Evolutionary conservation across 108 stramenopile species (phyloP).

Genomic region (Cyclotella cryptica): DNA sequence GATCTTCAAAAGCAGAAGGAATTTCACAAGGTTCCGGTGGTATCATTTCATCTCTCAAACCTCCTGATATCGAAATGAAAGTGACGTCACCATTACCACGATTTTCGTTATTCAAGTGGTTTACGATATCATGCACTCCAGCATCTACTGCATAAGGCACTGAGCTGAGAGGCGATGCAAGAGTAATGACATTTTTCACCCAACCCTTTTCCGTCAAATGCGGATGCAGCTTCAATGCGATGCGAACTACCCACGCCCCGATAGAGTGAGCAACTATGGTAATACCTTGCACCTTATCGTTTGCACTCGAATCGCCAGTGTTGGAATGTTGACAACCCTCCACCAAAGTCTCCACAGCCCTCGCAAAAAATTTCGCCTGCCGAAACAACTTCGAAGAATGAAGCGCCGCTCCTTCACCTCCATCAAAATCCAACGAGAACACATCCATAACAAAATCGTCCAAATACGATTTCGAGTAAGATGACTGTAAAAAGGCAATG

Average conservation of each 20-base stretch:
- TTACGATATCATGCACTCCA: slow-evolving; percentile 52
- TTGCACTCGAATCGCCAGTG: neutral
- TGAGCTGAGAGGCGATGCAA: slow-evolving; percentile 72
- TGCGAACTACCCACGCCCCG: slow-evolving; percentile 70
- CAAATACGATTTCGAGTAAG: slow-evolving; percentile 1
- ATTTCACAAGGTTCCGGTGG: slow-evolving; percentile 63
- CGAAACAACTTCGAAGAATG: slow-evolving; percentile 63
- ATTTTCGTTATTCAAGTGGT: slow-evolving; percentile 29
- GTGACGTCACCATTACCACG: slow-evolving; percentile 18
- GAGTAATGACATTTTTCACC: slow-evolving; percentile 62
- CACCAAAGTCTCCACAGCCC: slow-evolving; percentile 52
- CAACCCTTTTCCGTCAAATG: slow-evolving; percentile 30
- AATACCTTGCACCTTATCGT: slow-evolving; percentile 20
- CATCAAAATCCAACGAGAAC: slow-evolving; percentile 76
- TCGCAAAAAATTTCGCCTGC: slow-evolving; percentile 69
- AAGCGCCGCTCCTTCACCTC: slow-evolving; percentile 73
- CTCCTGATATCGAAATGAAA: slow-evolving; percentile 74
- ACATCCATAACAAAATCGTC: slow-evolving; percentile 78
- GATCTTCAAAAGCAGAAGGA: neutral
- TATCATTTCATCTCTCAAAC: slow-evolving; percentile 85
- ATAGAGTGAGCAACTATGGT: slow-evolving; percentile 82
- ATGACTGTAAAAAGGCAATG: slow-evolving; percentile 16
- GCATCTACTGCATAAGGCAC: slow-evolving; percentile 72
- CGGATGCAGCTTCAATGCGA: slow-evolving; percentile 45
- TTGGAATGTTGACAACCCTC: slow-evolving; percentile 37